A percentile compares a stretch with the other conserved stretches of the same genome.
Conservation (phyloP, 2,329 filamentous ascomycete species). For the Aureobasidium namibiae region DNA sequence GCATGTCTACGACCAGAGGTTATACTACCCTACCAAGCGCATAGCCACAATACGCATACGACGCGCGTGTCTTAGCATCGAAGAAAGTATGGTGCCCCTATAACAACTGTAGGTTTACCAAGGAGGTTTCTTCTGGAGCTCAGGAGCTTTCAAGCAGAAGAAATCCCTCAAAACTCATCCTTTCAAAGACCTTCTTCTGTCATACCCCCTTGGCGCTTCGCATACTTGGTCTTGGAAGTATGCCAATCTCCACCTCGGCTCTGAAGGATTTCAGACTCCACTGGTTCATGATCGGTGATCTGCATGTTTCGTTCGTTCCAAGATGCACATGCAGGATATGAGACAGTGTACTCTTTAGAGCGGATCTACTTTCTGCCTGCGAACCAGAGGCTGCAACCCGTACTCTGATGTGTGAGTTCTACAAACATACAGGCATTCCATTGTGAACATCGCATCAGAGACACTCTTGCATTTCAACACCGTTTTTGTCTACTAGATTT, state of each 20-base stretch:
- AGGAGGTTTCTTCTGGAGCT: neutral
- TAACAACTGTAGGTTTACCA: neutral
- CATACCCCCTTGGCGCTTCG: neutral
- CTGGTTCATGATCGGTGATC: neutral
- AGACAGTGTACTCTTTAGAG: neutral
- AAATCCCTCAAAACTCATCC: neutral
- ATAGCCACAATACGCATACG: too few species aligned
- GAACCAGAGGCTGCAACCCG: too few species aligned
- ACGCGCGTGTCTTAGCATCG: too few species aligned
- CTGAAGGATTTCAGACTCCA: neutral
- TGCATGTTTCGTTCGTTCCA: neutral
- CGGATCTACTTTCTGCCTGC: too few species aligned
- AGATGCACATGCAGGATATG: neutral
- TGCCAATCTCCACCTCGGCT: neutral
- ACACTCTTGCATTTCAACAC: too few species aligned
- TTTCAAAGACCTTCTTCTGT: neutral
- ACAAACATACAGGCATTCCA: too few species aligned
- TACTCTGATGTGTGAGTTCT: neutral
- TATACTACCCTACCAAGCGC: too few species aligned
- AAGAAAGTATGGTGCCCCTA: neutral
- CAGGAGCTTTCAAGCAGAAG: neutral
- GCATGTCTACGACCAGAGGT: neutral
- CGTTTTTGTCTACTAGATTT: too few species aligned
- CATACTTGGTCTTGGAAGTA: neutral
- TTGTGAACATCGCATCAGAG: too few species aligned